Base-by-base conservation (phyloP, 257 asterid species). In the Solanum neorickii region DNA sequence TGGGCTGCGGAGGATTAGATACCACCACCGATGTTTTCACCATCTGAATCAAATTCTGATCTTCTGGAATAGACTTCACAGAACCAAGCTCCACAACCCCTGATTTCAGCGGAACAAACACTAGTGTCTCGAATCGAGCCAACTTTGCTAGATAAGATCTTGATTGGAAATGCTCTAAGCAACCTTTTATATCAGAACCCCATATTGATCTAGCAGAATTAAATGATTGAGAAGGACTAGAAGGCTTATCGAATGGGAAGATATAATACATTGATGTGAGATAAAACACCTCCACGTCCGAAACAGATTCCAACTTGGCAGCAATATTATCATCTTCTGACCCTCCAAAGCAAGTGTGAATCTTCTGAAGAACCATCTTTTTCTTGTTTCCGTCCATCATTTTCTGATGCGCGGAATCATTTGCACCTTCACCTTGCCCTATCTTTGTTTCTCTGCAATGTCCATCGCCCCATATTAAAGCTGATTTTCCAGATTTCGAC, bases 391-490 rank as follows among this genome's bases (percentile, higher is more conserved):
- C 93, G 59, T 88, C 93, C 23, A 33, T 41, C 7, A 59, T 65
- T 70, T 83, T 83, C 47, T 68, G 87, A 83, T 86, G 90, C 52
- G 41, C 89, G 12, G 84, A 83, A 84, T 37, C 86, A 87, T 35
- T 85, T 39, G 27, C 88, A 76, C 16, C 90, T n/a, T 87, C 91
- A 41, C 88, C 89, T 42, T 91, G 91, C 3, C 91, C 87, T 78
- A 88, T 91, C 59, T 90, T 93, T 20, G 92, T 87, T 62, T 91
- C 97, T 86, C 90, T 88, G 83, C 95, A 95, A 62, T 95, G 96
- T 35, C 99, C 99, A 87, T 96, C 99, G 0, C 99, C 99, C 99
- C 99, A 96, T 82, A 97, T 90, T 83, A 97, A 90, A 31, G 99
- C 98, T 0, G 99, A 97, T 93, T 93, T 97, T 37, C 99, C 98